Evolutionary conservation across 2,329 filamentous ascomycete genomes (phyloP), one percentile per base, ranked within the genome.

Genomic region (Curvularia lunata): DNA sequence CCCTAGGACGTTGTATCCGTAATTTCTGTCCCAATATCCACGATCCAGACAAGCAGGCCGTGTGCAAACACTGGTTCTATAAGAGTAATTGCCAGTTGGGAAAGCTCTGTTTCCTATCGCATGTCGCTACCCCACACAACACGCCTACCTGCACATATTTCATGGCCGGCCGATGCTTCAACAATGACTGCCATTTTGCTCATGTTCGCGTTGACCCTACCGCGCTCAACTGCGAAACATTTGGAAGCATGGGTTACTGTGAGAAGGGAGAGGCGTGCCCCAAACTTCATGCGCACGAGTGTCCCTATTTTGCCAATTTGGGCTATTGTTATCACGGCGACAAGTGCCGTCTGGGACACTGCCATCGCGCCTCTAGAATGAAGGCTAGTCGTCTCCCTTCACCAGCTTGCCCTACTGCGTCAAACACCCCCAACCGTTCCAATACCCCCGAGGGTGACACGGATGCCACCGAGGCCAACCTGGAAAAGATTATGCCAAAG

Each of bases 251-350:
- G 71, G 94, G 95, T 52, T 98, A 92, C 78, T 98, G 95, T 81
- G 88, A 90, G 61, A 91, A 90, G 75, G 95, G 94, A 59, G 84
- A 85, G 54, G 79, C 83, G 54, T 98, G 95, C 78, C 79, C 86
- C 59, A 87, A 95, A 63, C 89, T 92, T 60, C 95, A 99, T 80
- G 89, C 94, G 56, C 89, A 90, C 79, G 94, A 98, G 78, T 98
- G 95, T 78, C 94, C 95, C 62, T 91, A 96, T 76, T 97, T 96
- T 82, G 91, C 91, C 84, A 96, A 97, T 79, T 91, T 86, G 59
- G 94, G 94, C 70, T 82, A 83, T 62, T 99, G 95, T 85, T 56
- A 48, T 88, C 87, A 75, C 87, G 85, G 75, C 87, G 58, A 88
- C 78, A 88, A 88, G 65, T 98, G 94, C 82, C 90, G 89, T 75